phyloP scores from a whole-genome alignment of 2,329 filamentous ascomycete genomes.

The Colletotrichum zoysiae region DNA sequence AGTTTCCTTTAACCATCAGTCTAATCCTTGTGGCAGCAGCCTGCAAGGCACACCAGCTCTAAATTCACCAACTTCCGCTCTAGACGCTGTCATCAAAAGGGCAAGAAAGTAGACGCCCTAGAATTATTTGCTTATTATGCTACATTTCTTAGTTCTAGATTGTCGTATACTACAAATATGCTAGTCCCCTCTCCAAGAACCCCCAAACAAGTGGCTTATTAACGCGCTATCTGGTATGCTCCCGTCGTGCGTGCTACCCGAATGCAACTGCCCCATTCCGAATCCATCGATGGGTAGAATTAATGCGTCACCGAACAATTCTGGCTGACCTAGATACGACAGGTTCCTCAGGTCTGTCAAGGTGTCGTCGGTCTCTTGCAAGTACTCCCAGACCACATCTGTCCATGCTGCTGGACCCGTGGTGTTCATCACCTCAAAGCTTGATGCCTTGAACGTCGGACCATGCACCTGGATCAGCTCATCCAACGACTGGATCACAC shows the following conservation, averaged over 20 bases:
- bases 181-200: slow-evolving; percentile 13
- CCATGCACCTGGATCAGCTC: slow-evolving; percentile 18
- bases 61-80: no score
- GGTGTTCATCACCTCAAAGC: slow-evolving; percentile 49
- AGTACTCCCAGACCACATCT: slow-evolving; percentile 49
- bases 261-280: slow-evolving; percentile 6
- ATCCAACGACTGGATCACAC: slow-evolving; percentile 43
- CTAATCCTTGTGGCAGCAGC: no score
- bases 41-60: no score
- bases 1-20: no score
- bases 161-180: not conserved
- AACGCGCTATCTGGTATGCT: not conserved
- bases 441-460: slow-evolving; percentile 42
- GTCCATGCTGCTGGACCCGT: slow-evolving; percentile 50
- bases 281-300: slow-evolving; percentile 8
- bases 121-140: no score
- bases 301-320: not conserved
- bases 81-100: no score
- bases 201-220: slow-evolving; percentile 5
- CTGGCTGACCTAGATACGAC: not conserved
- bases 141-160: no score
- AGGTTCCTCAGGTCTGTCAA: slow-evolving; percentile 25
- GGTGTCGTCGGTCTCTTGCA: slow-evolving; percentile 44
- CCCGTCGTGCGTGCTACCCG: slow-evolving; percentile 4
- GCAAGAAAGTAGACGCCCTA: no score